These are phyloP conservation scores for Lyophyllum shimeji DNA, from an alignment of 768 basidiomycete species.

Conservation along the genomic window DNA sequence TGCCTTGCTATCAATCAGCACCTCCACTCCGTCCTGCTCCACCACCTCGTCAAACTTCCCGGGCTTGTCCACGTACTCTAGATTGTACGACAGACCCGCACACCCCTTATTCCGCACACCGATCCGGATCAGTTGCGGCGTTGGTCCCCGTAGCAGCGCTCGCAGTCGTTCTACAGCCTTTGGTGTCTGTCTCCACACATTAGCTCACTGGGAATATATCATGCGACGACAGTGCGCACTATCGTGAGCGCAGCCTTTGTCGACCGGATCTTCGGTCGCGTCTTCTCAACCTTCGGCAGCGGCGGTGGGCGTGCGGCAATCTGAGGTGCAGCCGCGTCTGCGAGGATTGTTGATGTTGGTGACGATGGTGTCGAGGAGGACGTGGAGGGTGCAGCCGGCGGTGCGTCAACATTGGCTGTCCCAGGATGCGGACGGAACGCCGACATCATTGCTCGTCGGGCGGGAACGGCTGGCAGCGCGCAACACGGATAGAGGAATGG, in stretches of 20 bases:
- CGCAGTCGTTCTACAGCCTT: constrained; percentile 71
- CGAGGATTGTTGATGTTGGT: constrained; percentile 44
- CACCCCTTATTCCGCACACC: constrained; percentile 98
- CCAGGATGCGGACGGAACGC: constrained; percentile 45
- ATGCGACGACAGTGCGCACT: constrained; percentile 39
- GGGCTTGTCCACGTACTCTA: constrained; percentile 91
- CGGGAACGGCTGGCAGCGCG: constrained; percentile 31
- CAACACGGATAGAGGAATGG: constrained; percentile 32
- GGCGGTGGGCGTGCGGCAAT: constrained; percentile 72
- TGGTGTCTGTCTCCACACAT: constrained; percentile 58
- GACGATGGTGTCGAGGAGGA: constrained; percentile 22
- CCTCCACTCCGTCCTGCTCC: constrained; percentile 90
- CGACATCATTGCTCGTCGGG: constrained; percentile 68
- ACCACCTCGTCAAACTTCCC: constrained; percentile 96
- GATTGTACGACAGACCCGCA: constrained; percentile 82
- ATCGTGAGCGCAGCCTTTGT: constrained; percentile 78
- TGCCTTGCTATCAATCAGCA: constrained; percentile 95
- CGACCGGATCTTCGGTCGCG: constrained; percentile 64
- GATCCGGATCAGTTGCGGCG: constrained; percentile 90
- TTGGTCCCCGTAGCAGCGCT: constrained; percentile 75
- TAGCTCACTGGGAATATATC: neutral
- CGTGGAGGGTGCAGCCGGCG: constrained; percentile 1
- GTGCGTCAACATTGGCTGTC: neutral
- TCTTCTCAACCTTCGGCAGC: constrained; percentile 60
- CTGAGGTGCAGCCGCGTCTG: constrained; percentile 69